Base-by-base conservation (phyloP, 495 filamentous ascomycete genomes). In the Xylaria flabelliformis region DNA sequence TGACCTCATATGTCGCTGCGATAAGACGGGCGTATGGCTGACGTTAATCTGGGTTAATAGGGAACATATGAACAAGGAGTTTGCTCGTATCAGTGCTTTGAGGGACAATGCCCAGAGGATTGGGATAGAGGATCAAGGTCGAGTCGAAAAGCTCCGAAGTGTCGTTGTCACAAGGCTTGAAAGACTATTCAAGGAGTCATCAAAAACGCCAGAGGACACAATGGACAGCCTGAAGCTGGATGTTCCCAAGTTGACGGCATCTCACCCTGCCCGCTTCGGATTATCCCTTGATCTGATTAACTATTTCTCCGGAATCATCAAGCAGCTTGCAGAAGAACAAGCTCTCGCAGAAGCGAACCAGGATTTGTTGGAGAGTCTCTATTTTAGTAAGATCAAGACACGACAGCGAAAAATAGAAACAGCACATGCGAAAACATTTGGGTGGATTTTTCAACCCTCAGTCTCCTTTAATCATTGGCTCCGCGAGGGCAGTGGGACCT, bases 381-480 rank as follows among this genome's bases (percentile, higher is more conserved):
- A 69, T 50, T 69, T 72, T 19, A 24, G 56, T 3, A 62, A 67
- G 10, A 24, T 72, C 39, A 55, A 26, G 34, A 21, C 41, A 9
- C 61, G 73, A 21, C 58, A 72, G 24, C 26, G 69, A 6, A 70
- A 66, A 7, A 70, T 75, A 9, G 48, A 44, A 21, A 1, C 17
- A 3, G 70, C 70, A 8, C 70, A 75, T 63, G 26, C 70, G 1
- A 46, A 63, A 17, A 75, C 73, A 9, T 75, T 72, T 24, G 34
- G 61, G 39, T 75, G 73, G 73, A 59, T 72, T 9, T 72, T 70
- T 8, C 3, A 32, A 15, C 17, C 36, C 41, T 29, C 61, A 13
- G 39, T 53, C 12, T n/a, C 42, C 1, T 74, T 77, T 42, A 42
- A 42, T 0, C 26, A 77, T 26, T 77, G 75, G 75, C 50, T 77